Evolutionary conservation across 2,329 filamentous ascomycete genomes (phyloP).

Genomic region (Verticillium tricorpus): DNA sequence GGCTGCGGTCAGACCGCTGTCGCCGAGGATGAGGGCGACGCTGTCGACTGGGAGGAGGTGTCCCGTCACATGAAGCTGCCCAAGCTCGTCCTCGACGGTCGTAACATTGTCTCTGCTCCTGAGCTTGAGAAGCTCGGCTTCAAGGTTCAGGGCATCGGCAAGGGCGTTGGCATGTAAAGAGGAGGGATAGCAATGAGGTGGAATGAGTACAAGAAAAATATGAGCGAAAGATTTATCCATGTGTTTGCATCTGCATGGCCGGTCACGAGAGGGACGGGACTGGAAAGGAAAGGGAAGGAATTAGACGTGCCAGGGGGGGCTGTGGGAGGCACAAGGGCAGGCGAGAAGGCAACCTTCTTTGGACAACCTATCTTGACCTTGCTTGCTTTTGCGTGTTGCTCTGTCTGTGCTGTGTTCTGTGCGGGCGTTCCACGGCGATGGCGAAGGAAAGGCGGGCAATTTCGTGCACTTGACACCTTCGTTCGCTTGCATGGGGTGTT

Average conservation of each 20-base stretch:
- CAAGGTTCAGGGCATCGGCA: slow-evolving; percentile 33
- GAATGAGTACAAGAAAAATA: neutral
- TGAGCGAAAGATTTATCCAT: neutral
- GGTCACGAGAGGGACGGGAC: neutral
- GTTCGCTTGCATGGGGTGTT: neutral
- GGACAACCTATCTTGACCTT: neutral
- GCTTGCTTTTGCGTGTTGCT: neutral
- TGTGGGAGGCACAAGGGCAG: neutral
- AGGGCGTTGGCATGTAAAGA: slow-evolving; percentile 38
- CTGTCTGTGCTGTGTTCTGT: neutral
- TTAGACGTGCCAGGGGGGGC: neutral
- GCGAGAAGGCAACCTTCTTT: neutral
- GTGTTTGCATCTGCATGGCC: neutral
- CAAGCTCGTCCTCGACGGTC: slow-evolving; percentile 14
- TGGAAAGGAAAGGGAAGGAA: neutral
- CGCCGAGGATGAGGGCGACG: slow-evolving; percentile 28
- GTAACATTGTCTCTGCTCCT: slow-evolving; percentile 12
- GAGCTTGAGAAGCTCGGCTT: slow-evolving; percentile 27
- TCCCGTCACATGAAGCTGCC: slow-evolving; percentile 14
- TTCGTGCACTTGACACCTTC: neutral
- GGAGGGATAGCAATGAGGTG: neutral
- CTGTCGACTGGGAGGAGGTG: slow-evolving; percentile 45
- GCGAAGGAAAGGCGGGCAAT: neutral
- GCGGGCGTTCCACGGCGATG: neutral
- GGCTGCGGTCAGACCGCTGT: slow-evolving; percentile 31